Percentiles rank a stretch among this genome's conserved stretches.
Evolutionary conservation across 1,284 basidiomycete species (phyloP).

Genomic region (Ceratobasidium sp.): DNA sequence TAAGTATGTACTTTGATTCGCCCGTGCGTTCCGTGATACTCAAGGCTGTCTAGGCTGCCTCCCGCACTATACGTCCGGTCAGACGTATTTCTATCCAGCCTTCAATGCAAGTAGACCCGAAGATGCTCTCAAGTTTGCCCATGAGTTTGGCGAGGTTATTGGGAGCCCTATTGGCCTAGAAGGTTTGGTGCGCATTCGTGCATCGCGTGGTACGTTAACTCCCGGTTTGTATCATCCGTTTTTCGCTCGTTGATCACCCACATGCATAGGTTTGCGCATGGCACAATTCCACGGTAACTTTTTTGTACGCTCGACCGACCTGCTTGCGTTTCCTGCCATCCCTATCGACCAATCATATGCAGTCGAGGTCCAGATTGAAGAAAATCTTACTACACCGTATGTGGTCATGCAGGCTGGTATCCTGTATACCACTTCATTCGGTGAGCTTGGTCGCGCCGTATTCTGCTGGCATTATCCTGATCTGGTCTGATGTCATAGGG

Average conservation of each 20-base stretch:
- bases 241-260: too few species aligned
- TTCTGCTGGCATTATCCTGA: too few species aligned
- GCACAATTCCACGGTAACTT: slow-evolving; percentile 99
- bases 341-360: slow-evolving; percentile 97
- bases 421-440: slow-evolving; percentile 95
- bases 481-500: slow-evolving; percentile 59
- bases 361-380: slow-evolving; percentile 98
- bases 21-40: background rate
- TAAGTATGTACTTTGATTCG: slow-evolving; percentile 66
- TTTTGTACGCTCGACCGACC: slow-evolving; percentile 97
- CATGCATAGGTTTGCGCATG: slow-evolving; percentile 75
- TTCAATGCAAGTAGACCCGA: slow-evolving; percentile 96
- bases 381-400: slow-evolving; percentile 91
- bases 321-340: slow-evolving; percentile 96
- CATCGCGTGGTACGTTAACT: slow-evolving; percentile 74
- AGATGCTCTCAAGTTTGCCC: slow-evolving; percentile 97
- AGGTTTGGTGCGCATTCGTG: slow-evolving; percentile 98
- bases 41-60: slow-evolving; percentile 74
- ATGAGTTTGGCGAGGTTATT: slow-evolving; percentile 94
- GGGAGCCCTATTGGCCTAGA: slow-evolving; percentile 97
- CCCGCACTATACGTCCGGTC: slow-evolving; percentile 97
- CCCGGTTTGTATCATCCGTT: too few species aligned
- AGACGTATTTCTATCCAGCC: slow-evolving; percentile 98
- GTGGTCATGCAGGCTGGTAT: slow-evolving; percentile 98
- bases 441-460: slow-evolving; percentile 57